A percentile compares a stretch with the other conserved stretches of the same genome.
phyloP scores from a whole-genome alignment of 129 eudicot genomes.

The Flaveria sonorensis region DNA sequence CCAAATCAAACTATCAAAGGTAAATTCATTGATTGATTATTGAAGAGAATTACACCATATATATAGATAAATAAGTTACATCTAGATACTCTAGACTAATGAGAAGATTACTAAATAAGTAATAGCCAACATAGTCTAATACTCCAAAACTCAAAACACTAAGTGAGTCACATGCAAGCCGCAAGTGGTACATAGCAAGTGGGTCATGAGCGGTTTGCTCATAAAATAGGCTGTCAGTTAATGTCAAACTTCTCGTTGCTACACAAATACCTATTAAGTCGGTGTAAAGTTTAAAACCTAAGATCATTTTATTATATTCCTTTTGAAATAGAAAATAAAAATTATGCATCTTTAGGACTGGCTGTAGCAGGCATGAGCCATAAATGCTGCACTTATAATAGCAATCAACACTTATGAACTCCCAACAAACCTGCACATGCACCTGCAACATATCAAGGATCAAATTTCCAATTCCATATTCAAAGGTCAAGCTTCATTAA shows the following conservation, averaged over 20 bases:
- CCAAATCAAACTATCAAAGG: too few relatives aligned
- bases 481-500: too few relatives aligned
- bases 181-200: not conserved
- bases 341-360: constrained; percentile 13
- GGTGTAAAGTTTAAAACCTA: not conserved
- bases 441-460: constrained; percentile 31
- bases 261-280: not conserved
- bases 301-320: not conserved
- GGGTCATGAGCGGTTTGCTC: not conserved
- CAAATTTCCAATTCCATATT: constrained; percentile 20
- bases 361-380: constrained; percentile 24
- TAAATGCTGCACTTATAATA: constrained; percentile 34
- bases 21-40: too few relatives aligned
- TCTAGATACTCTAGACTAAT: too few relatives aligned
- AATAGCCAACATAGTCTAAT: too few relatives aligned
- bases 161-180: too few relatives aligned
- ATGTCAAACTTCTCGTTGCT: not conserved
- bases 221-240: not conserved
- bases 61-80: too few relatives aligned
- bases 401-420: constrained; percentile 35
- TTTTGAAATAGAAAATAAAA: not conserved
- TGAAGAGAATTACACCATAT: too few relatives aligned
- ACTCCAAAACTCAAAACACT: too few relatives aligned
- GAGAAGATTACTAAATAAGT: too few relatives aligned
- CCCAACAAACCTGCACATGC: constrained; percentile 33